phyloP scores from a whole-genome alignment of 192 early-diverging fungal species.

The Podila epicladia region DNA sequence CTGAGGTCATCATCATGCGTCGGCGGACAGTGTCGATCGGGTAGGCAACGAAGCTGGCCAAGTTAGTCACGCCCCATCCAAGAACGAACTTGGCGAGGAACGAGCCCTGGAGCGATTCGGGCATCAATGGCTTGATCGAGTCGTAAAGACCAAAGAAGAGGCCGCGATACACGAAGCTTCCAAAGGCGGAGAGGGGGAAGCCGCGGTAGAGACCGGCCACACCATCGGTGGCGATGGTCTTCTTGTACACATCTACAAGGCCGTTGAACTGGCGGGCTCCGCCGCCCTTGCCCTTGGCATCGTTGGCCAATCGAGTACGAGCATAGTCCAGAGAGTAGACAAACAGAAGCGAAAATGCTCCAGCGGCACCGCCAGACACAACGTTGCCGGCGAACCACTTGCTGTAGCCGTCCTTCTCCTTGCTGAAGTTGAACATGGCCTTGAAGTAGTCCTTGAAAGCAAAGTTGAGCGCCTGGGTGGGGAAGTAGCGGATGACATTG shows the following conservation, averaged over 20 bases:
- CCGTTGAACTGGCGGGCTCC: slow-evolving; percentile 94
- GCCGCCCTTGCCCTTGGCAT: slow-evolving; percentile 78
- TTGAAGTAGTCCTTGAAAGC: slow-evolving; percentile 99
- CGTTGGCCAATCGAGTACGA: slow-evolving; percentile 97
- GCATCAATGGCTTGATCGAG: slow-evolving; percentile 49
- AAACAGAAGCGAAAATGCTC: slow-evolving; percentile 88
- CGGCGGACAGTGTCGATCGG: slow-evolving; percentile 97
- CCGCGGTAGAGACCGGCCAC: slow-evolving; percentile 95
- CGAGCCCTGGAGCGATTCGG: slow-evolving; percentile 21
- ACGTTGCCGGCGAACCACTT: slow-evolving; percentile 92
- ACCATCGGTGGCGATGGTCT: slow-evolving; percentile 84
- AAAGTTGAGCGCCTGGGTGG: slow-evolving; percentile 97
- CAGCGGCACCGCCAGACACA: slow-evolving; percentile 94
- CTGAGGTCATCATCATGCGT: slow-evolving; percentile 94
- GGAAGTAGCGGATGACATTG: slow-evolving; percentile 98
- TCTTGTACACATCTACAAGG: slow-evolving; percentile 85
- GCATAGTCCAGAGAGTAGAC: slow-evolving; percentile 97
- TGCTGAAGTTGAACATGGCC: slow-evolving; percentile 87
- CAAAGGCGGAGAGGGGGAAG: slow-evolving; percentile 70
- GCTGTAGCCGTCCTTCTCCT: slow-evolving; percentile 80
- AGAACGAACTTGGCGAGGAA: slow-evolving; percentile 59
- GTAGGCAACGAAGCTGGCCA: slow-evolving; percentile 88
- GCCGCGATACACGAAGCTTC: slow-evolving; percentile 76
- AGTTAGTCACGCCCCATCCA: slow-evolving; percentile 80
- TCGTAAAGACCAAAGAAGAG: slow-evolving; percentile 75